These are phyloP conservation scores for Lagenidium sp. DNA, from an alignment of 352 stramenopile species.

Conservation along the genomic window DNA sequence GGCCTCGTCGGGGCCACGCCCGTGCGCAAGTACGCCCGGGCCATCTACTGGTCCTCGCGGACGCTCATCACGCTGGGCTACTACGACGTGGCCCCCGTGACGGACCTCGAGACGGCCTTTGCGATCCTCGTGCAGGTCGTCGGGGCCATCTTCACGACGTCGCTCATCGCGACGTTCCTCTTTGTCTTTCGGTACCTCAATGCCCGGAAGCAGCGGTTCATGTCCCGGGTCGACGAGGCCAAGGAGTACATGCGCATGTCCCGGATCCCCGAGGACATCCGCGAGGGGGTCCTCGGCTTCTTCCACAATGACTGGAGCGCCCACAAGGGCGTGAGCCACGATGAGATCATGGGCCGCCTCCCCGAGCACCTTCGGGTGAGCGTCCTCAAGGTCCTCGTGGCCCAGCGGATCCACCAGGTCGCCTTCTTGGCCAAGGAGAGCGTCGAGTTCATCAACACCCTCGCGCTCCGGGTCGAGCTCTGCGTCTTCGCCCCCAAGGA, in stretches of 20 bases:
- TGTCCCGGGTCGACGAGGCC: slow-evolving; percentile 53
- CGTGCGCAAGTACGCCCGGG: slow-evolving; percentile 37
- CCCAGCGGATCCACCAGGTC: slow-evolving; percentile 49
- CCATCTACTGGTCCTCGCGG: slow-evolving; percentile 49
- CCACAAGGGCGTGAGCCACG: slow-evolving; percentile 34
- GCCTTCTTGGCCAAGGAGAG: slow-evolving; percentile 52
- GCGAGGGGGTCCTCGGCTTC: slow-evolving; percentile 41
- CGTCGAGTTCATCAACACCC: slow-evolving; percentile 62
- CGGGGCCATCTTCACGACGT: slow-evolving; percentile 55
- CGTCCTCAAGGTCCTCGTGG: slow-evolving; percentile 41
- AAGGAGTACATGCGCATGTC: slow-evolving; percentile 71
- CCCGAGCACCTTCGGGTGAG: slow-evolving; percentile 50
- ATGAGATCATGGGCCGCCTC: slow-evolving; percentile 33
- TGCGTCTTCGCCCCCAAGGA: slow-evolving; percentile 56
- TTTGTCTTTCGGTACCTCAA: slow-evolving; percentile 66
- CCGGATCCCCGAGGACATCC: slow-evolving; percentile 47
- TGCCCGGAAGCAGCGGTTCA: slow-evolving; percentile 48
- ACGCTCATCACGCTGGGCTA: slow-evolving; percentile 50
- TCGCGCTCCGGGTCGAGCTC: slow-evolving; percentile 36
- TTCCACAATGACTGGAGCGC: slow-evolving; percentile 54
- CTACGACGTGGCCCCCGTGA: slow-evolving; percentile 47
- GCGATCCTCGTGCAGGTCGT: slow-evolving; percentile 49
- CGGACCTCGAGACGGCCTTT: slow-evolving; percentile 42
- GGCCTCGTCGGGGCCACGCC: slow-evolving; percentile 34
- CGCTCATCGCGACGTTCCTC: slow-evolving; percentile 55